Percentiles rank a stretch among this genome's conserved stretches.
phyloP scores from a whole-genome alignment of 2,329 filamentous ascomycete genomes.

The Claviceps quebecensis region DNA sequence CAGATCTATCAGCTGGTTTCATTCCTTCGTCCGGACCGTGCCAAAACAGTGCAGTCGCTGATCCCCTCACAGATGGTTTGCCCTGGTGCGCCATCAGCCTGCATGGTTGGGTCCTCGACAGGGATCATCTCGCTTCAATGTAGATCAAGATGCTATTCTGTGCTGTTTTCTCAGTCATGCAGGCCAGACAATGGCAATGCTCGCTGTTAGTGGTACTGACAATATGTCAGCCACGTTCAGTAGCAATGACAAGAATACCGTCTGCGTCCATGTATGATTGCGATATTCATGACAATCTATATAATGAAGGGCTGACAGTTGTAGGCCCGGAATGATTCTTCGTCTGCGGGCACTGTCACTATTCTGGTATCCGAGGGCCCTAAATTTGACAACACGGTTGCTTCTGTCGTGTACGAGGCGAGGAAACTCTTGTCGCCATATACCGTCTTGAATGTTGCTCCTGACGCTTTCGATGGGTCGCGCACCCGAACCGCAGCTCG shows the following conservation, averaged over 20 bases:
- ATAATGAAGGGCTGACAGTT: constrained; percentile 6
- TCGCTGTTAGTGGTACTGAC: constrained; percentile 63
- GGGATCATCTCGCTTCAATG: constrained; percentile 48
- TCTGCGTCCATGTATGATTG: constrained; percentile 49
- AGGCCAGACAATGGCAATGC: constrained; percentile 61
- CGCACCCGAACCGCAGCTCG: constrained; percentile 36
- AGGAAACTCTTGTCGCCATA: constrained; percentile 37
- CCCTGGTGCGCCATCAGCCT: constrained; percentile 62
- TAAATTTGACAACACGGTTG: constrained; percentile 60
- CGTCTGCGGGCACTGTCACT: constrained; percentile 37
- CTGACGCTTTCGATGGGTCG: constrained; percentile 31
- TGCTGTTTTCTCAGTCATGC: constrained; percentile 60
- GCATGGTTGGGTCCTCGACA: constrained; percentile 87
- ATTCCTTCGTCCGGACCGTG: neutral
- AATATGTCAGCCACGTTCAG: constrained; percentile 57
- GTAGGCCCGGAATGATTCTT: constrained; percentile 53
- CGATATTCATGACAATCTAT: neutral
- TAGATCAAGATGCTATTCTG: constrained; percentile 67
- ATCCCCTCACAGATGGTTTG: constrained; percentile 54
- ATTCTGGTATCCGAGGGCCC: constrained; percentile 60
- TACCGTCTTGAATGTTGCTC: constrained; percentile 25
- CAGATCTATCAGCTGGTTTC: neutral
- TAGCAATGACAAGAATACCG: constrained; percentile 47
- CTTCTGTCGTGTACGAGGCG: constrained; percentile 79
- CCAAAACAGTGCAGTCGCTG: neutral